Base-by-base conservation (phyloP, 805 yeast species). In the Crinitomyces ghanaensis region DNA sequence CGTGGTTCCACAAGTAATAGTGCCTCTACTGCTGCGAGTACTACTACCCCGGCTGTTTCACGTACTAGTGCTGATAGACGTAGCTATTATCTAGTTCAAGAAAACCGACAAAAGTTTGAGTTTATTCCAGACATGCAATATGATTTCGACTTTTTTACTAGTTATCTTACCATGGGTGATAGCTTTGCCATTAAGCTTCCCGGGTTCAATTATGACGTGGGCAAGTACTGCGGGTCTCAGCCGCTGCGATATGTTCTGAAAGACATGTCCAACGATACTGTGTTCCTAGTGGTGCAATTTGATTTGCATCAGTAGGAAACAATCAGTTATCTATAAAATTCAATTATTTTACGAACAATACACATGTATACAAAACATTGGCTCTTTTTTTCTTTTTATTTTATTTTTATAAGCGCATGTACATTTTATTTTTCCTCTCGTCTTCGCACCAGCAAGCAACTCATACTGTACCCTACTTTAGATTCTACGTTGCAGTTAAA, bases 121-220 rank as follows among this genome's bases (percentile, higher is more conserved):
- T 73, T 71, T 42, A 37, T 54, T 15, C 49, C 57, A 5, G 61
- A 56, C 16, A 34, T 44, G 13, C 44, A 51, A 4, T 75, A 74
- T 40, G 43, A 49, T 15, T 60, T 75, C 35, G 70, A 66, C 37
- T 76, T 76, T 45, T 69, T 64, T 40, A 73, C 79, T 2, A 68
- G 70, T 18, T 65, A 64, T 33, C 45, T 76, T 17, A 68, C 68
- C 30, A 46, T 74, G 55, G 59, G 66, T 43, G 63, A 72, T 3
- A 56, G 63, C 22, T 68, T 74, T 40, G 62, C 65, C 6, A 63
- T 76, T 3, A 54, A 63, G 35, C 53, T 75, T 29, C 82, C 82
- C 1, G 70, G 69, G 4, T 57, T 55, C 36, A 54, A 44, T 6
- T 44, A 58, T 31, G 53, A 54, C 28, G 56, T 60, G 6, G 51